phyloP scores from a whole-genome alignment of 805 yeast genomes.

The Tetrapisispora pingtungensis region DNA sequence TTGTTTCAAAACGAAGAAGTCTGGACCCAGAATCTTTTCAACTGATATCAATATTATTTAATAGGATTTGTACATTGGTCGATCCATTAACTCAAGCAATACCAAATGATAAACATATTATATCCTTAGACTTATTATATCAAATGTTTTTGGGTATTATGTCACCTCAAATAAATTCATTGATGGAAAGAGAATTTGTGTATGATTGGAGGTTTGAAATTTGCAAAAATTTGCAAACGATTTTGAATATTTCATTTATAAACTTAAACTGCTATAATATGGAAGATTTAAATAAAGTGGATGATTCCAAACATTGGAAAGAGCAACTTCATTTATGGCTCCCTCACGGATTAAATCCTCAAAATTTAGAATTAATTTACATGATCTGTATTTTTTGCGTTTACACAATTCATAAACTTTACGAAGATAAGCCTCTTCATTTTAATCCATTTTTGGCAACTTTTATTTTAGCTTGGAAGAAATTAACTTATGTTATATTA shows the following conservation, averaged over 20 bases:
- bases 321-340: conserved; percentile 31
- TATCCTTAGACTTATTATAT: conserved; percentile 48
- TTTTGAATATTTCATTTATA: conserved; percentile 15
- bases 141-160: conserved; percentile 40
- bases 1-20: conserved; percentile 1
- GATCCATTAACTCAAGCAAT: conserved; percentile 68
- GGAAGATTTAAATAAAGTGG: conserved; percentile 15
- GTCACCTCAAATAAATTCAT: conserved; percentile 14
- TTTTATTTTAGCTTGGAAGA: conserved; percentile 55
- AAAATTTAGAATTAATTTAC: conserved; percentile 37
- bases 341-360: conserved; percentile 29
- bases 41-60: conserved; percentile 15
- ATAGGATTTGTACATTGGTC: conserved; percentile 30
- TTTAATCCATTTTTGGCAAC: conserved; percentile 54
- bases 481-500: conserved; percentile 47
- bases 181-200: conserved; percentile 5
- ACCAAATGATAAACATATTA: conserved; percentile 41
- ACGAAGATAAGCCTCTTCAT: conserved; percentile 26
- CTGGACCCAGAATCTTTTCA: conserved; percentile 10
- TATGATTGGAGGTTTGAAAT: conserved; percentile 21
- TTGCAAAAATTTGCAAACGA: conserved; percentile 24
- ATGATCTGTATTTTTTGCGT: conserved; percentile 36
- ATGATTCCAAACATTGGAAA: conserved; percentile 18
- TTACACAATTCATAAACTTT: conserved; percentile 37
- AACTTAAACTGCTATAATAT: conserved; percentile 22